Base-by-base conservation (phyloP, 805 yeast genomes). In the Pichia cabralensis region DNA sequence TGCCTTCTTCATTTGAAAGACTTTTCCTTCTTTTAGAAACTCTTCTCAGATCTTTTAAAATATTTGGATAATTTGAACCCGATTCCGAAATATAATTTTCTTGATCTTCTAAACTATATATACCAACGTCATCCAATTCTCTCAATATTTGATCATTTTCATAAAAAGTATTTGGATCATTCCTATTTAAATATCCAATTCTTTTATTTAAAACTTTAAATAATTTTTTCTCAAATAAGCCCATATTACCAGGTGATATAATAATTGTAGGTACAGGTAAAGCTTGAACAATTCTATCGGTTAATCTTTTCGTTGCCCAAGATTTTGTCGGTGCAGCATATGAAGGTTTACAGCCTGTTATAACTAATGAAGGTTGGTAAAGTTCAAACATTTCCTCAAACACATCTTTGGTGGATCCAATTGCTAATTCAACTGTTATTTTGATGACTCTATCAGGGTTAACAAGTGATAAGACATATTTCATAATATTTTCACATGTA, bases 211-310 rank as follows among this genome's bases (percentile, higher is more conserved):
- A 30, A 8, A 56, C 50, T 12, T 53, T 56, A 35, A 66, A 65
- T 24, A 75, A 47, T 10, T 56, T 46, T 4, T 43, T 39, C 47
- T 76, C 81, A 54, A 70, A 76, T n/a, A 54, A 42, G 28, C 61
- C 60, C 73, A 74, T 65, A 36, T 75, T 73, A 41, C 61, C 51
- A 2, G 81, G 74, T 1, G 86, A 81, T 0, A 74, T 78, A 31
- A 78, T 69, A 17, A 79, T 64, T n/a, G 75, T 69, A 0, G 88
- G 86, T 12, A 77, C 65, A 4, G 77, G 74, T 44, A 67, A 75
- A 46, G 69, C 71, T 47, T 73, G 75, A 20, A 79, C 80, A 30
- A 78, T 60, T 31, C 82, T 58, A 49, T 77, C 83, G 17, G 80
- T 68, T 26, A 80, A 55, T 43, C 79, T 71, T 21, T 77, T 68